These are phyloP conservation scores for Syzygium jambos DNA, from an alignment of 345 rosid species.

Conservation along the genomic window DNA sequence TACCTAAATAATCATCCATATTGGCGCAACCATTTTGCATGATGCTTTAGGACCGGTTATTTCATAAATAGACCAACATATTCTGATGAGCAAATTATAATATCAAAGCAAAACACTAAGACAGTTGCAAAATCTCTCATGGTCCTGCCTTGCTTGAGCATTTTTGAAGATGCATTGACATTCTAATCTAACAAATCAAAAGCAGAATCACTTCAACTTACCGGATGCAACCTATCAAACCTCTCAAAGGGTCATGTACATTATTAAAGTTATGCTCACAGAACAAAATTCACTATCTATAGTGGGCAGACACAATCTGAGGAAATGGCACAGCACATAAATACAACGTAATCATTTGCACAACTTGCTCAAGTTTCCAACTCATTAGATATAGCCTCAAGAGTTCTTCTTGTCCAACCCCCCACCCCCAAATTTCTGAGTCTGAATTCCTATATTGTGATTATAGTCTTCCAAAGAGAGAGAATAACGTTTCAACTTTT, in stretches of 20 bases:
- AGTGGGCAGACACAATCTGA: neutral
- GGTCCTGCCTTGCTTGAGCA: neutral
- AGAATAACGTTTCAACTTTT: neutral
- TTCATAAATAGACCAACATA: neutral
- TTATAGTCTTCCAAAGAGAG: neutral
- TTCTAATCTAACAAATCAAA: neutral
- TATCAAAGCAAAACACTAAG: neutral
- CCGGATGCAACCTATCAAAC: neutral
- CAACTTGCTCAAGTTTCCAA: neutral
- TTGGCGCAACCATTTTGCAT: neutral
- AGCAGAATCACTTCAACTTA: neutral
- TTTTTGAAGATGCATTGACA: neutral
- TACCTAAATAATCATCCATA: neutral
- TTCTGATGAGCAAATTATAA: neutral
- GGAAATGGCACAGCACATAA: neutral
- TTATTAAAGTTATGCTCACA: neutral
- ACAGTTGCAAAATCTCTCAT: neutral
- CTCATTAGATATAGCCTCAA: neutral
- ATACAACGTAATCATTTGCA: neutral
- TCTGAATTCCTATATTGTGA: neutral
- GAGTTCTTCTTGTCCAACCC: neutral
- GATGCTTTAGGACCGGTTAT: neutral
- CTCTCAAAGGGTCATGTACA: neutral
- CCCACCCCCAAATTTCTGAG: neutral
- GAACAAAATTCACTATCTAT: neutral